Conservation (phyloP, 495 filamentous ascomycete genomes). For the Amorphotheca resinae region DNA sequence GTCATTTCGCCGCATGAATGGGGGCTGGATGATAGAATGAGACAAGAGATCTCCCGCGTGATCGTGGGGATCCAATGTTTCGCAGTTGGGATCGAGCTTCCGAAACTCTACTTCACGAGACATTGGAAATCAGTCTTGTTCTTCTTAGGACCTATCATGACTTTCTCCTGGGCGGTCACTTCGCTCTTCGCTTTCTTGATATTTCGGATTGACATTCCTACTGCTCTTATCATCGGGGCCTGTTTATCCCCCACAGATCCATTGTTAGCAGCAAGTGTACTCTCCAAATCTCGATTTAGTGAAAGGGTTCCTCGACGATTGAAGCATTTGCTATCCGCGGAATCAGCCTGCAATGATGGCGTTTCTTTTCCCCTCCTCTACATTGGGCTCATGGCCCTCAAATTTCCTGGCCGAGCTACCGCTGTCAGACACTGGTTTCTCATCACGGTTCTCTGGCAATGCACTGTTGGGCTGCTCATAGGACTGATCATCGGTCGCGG, state of each 20-base stretch:
- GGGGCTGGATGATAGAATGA: slow-evolving; percentile 30
- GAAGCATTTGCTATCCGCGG: slow-evolving; percentile 33
- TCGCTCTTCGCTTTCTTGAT: slow-evolving; percentile 27
- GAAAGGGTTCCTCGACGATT: slow-evolving; percentile 31
- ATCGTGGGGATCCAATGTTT: slow-evolving; percentile 38
- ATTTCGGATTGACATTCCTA: slow-evolving; percentile 25
- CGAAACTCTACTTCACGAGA: slow-evolving; percentile 29
- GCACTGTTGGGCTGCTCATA: slow-evolving; percentile 27
- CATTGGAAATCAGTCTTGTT: slow-evolving; percentile 32
- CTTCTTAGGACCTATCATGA: slow-evolving; percentile 39
- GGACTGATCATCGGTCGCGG: slow-evolving; percentile 29
- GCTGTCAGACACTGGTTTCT: slow-evolving; percentile 34
- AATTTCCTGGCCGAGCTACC: slow-evolving; percentile 15
- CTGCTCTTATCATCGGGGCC: slow-evolving; percentile 33
- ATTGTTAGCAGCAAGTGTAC: slow-evolving; percentile 33
- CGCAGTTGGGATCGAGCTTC: slow-evolving; percentile 34
- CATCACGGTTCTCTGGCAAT: slow-evolving; percentile 38
- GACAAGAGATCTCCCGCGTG: slow-evolving; percentile 33
- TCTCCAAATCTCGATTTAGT: slow-evolving; percentile 33
- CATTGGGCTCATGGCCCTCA: slow-evolving; percentile 27
- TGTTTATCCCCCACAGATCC: slow-evolving; percentile 41
- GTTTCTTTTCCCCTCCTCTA: slow-evolving; percentile 38
- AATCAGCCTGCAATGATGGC: slow-evolving; percentile 40
- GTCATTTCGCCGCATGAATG: slow-evolving; percentile 28
- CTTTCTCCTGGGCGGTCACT: slow-evolving; percentile 35